These are phyloP conservation scores for Plasmodium gaboni DNA, from an alignment of 169 alveolate genomes.

Conservation along the genomic window DNA sequence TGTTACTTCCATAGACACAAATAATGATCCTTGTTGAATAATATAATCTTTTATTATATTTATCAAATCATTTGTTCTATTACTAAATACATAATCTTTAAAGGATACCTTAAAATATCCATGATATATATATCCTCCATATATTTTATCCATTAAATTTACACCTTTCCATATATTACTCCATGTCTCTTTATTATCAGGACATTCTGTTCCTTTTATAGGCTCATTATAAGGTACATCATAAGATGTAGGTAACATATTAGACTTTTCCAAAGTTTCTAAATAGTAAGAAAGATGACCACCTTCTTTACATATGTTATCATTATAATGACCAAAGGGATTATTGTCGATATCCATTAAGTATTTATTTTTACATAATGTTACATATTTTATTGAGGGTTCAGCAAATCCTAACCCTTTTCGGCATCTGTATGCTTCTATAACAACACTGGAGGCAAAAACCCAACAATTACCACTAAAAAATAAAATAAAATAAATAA, in stretches of 20 bases:
- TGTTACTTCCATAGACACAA: conserved; percentile 69
- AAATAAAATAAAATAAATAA: neutral
- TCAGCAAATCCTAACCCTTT: conserved; percentile 55
- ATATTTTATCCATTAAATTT: conserved; percentile 5
- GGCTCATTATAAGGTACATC: conserved; percentile 68
- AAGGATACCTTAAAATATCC: conserved; percentile 60
- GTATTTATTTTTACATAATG: conserved; percentile 43
- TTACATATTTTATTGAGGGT: conserved; percentile 62
- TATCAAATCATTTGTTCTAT: conserved; percentile 55
- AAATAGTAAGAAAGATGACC: conserved; percentile 49
- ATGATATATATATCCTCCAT: conserved; percentile 32
- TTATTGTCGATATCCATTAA: neutral
- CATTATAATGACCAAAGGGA: conserved; percentile 36
- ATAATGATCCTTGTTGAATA: conserved; percentile 74
- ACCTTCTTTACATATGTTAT: conserved; percentile 52
- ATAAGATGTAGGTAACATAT: conserved; percentile 39
- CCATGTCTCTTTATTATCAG: conserved; percentile 18
- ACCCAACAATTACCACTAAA: conserved; percentile 69
- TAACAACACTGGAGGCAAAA: conserved; percentile 46
- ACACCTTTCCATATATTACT: conserved; percentile 52
- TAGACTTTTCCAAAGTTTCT: conserved; percentile 10
- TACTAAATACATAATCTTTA: conserved; percentile 16
- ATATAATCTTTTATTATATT: conserved; percentile 66
- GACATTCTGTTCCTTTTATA: conserved; percentile 46
- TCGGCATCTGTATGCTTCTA: conserved; percentile 63